Evolutionary conservation across 2,329 filamentous ascomycete species (phyloP), one percentile per base, ranked within the genome.

Genomic region (Colletotrichum agaves): DNA sequence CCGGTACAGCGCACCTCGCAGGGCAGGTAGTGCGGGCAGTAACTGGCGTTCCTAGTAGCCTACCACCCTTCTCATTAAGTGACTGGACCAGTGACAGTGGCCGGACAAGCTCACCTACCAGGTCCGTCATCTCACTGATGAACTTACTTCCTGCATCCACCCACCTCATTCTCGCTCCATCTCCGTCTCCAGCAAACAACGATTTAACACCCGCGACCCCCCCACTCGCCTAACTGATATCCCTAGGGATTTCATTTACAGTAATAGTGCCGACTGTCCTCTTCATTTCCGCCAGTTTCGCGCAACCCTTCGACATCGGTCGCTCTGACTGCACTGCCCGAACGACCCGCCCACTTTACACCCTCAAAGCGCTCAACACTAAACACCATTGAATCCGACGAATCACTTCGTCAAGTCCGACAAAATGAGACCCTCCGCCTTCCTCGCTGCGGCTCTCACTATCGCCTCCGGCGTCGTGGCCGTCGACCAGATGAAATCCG

Each of bases 401-500:
- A 55, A 39, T 17, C 4, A 37, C 39, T 11, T 35, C 8, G 17
- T 50, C 4, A 10, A 46, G 57, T 21, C 43, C 56, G 50, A 12
- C 75, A 85, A 69, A 63, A 96, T 95, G 93, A 92, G 87, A 81
- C 80, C 90, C 73, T 77, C 82, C 67, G 71, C 83, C 15, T 75
- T 86, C 68, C 74, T 91, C 72, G 76, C 87, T 70, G 79, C 88
- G 61, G 78, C 88, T 57, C 79, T 91, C 46, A 79, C 90, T 61
- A 81, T 88, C 69, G 77, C 89, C 65, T 81, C 91, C 58, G 83
- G 88, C 70, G 84, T 85, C 33, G 77, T 88, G 68, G 89, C 87
- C 69, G 85, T 92, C 73, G 90, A 91, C 63, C 82, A 83, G 70
- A 86, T 90, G 75, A 93, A 93, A 78, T 87, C 88, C 39, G 88